Conservation (phyloP, 768 basidiomycete genomes). For the Suillus occidentalis region DNA sequence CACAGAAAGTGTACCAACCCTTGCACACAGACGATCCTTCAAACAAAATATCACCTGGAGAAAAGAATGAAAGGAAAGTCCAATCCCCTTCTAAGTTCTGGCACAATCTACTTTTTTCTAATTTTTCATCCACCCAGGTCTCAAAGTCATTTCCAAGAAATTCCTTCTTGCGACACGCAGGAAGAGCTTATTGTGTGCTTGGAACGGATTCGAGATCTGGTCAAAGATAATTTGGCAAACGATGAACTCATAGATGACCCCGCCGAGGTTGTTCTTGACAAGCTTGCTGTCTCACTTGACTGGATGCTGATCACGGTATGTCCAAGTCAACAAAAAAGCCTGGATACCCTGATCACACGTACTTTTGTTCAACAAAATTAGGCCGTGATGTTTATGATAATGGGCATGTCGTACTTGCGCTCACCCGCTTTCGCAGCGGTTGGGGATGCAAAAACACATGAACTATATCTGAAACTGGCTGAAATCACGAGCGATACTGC, state of each 20-base stretch:
- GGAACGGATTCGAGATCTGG: background rate
- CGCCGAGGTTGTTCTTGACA: background rate
- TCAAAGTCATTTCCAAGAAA: background rate
- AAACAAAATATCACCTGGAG: no score
- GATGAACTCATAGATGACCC: background rate
- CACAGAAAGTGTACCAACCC: background rate
- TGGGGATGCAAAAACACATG: background rate
- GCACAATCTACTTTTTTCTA: no score
- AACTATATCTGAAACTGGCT: background rate
- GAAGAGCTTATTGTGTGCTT: background rate
- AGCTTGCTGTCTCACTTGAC: background rate
- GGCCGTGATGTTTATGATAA: background rate
- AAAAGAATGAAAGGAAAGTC: background rate
- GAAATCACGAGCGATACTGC: background rate
- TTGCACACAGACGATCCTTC: background rate
- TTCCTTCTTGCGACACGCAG: background rate
- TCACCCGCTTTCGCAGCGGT: background rate
- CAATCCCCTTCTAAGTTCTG: background rate
- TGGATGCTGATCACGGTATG: background rate
- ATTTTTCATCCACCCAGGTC: background rate
- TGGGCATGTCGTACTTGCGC: background rate
- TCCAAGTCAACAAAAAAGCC: background rate
- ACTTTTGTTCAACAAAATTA: background rate
- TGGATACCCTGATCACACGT: background rate
- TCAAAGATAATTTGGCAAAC: background rate